Conservation (phyloP, 805 yeast species). For the Metschnikowia lunata region DNA sequence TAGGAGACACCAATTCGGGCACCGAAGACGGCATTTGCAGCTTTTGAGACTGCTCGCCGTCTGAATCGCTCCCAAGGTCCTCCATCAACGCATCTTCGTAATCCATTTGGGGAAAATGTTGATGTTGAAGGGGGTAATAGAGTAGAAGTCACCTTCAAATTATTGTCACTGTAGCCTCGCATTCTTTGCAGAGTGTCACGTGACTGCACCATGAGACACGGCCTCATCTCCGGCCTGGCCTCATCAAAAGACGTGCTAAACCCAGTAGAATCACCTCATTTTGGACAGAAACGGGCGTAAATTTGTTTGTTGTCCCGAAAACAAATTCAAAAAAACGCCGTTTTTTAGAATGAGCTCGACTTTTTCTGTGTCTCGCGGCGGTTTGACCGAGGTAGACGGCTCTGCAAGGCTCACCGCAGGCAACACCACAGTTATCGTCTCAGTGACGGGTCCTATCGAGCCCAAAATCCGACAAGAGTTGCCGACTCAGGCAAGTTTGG, state of each 20-base stretch:
- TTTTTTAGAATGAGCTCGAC: background rate
- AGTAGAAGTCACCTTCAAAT: too few species aligned
- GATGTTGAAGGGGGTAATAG: background rate
- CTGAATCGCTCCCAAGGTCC: constrained; percentile 36
- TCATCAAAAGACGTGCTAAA: too few species aligned
- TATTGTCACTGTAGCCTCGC: too few species aligned
- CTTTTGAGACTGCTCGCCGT: constrained; percentile 1
- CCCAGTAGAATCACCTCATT: too few species aligned
- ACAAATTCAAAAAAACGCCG: background rate
- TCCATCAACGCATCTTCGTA: constrained; percentile 40
- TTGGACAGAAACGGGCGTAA: too few species aligned
- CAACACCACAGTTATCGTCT: constrained; percentile 56
- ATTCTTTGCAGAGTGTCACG: too few species aligned
- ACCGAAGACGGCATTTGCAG: background rate
- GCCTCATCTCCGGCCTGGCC: too few species aligned
- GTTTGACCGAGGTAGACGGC: constrained; percentile 69
- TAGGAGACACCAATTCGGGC: background rate
- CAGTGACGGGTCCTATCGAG: constrained; percentile 91
- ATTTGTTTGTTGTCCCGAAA: too few species aligned
- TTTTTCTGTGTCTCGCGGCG: constrained; percentile 19
- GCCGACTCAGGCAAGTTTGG: constrained; percentile 74
- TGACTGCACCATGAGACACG: too few species aligned
- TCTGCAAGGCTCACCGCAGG: constrained; percentile 58
- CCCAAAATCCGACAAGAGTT: constrained; percentile 77
- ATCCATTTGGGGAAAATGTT: constrained; percentile 18